Base-by-base conservation (phyloP, 2,329 filamentous ascomycete genomes). In the Westerdykella ornata region DNA sequence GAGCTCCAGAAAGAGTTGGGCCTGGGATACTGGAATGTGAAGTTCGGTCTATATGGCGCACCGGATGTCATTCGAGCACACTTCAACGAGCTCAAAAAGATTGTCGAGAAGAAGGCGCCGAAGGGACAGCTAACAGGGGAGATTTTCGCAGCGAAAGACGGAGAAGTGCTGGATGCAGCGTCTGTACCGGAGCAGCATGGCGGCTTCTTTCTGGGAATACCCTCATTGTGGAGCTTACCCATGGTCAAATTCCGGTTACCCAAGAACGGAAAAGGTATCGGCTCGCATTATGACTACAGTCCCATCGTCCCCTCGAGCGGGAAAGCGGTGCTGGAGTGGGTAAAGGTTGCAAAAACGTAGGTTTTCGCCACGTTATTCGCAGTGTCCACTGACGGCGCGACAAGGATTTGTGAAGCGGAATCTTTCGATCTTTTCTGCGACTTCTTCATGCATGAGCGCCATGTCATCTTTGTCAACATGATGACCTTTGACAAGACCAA, bases 361-460 rank as follows among this genome's bases (percentile, higher is more conserved):
- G 7, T 9, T 11, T 9, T 26, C 7, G 7, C 12, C 22, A 9
- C 22, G 22, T 26, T 9, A 22, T 26, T 4, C 12, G 22, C 8
- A 26, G 22, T 9, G 4, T 26, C 22, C 12, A 11, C 22, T 26
- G 12, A 26, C 3, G 8, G 7, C 22, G 12, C 3, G 7, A 26
- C 22, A 19, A 53, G 50, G 35, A 59, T 70, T n/a, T 71, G 66
- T 41, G 68, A 71, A 43, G 57, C 58, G 6, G 60, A 70, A 20
- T 62, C 60, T 0, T 68, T 71, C 37, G 71, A 74, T 45, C 51
- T 72, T 16, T 63, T 70, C 44, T 69, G 68, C 44, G 71, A 73
- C 42, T 72, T 72, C 54, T 72, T 72, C 56, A 70, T 74, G 68
- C 65, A 71, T 37, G 68, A 72, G 45, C 57, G 68, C 1, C 68